phyloP scores from a whole-genome alignment of 2,329 filamentous ascomycete genomes.

The Fusarium fujikuroi region DNA sequence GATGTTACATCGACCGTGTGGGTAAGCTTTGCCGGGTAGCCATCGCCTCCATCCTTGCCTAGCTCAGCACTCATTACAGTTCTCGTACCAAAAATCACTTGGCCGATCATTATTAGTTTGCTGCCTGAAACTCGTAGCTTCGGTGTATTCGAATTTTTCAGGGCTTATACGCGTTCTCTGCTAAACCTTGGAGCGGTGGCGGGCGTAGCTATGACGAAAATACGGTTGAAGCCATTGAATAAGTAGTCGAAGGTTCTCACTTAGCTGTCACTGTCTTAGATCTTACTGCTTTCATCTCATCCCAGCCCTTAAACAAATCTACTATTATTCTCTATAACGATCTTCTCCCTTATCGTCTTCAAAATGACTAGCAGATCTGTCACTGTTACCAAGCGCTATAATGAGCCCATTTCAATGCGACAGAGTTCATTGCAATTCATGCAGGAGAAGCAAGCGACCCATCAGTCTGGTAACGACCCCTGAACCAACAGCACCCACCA shows the following conservation, averaged over 20 bases:
- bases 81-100: neutral
- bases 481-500: slow-evolving; percentile 7
- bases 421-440: neutral
- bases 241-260: slow-evolving; percentile 16
- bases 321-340: neutral
- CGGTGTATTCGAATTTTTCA: slow-evolving; percentile 1
- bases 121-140: slow-evolving; percentile 9
- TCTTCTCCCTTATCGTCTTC: neutral
- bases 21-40: neutral
- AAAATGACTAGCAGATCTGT: slow-evolving; percentile 18
- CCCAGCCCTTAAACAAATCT: neutral
- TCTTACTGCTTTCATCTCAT: neutral
- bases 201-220: neutral
- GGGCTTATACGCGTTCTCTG: neutral
- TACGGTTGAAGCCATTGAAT: neutral
- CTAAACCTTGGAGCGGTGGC: neutral
- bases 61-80: neutral
- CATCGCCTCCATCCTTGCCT: neutral
- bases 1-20: slow-evolving; percentile 8
- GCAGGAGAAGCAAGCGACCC: slow-evolving; percentile 3
- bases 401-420: neutral
- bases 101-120: slow-evolving; percentile 10
- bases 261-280: neutral
- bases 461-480: slow-evolving; percentile 25
- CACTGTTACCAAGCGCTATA: slow-evolving; percentile 9